Conservation (phyloP, 306 rosid genomes). For the Trifolium dubium region DNA sequence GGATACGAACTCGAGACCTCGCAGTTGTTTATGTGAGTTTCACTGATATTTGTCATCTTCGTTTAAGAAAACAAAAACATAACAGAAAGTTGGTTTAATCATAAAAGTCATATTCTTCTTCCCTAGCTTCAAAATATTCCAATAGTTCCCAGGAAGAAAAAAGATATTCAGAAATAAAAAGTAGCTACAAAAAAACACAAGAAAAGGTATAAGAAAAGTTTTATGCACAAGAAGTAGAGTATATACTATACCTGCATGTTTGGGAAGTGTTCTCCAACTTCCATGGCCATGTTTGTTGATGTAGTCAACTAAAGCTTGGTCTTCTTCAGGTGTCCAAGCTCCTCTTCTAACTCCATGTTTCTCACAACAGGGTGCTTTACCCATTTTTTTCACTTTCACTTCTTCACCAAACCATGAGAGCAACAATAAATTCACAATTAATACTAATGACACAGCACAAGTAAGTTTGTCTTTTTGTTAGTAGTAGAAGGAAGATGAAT, state of each 20-base stretch:
- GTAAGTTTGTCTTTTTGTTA: background rate
- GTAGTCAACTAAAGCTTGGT: slow-evolving; percentile 49
- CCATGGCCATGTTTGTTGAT: slow-evolving; percentile 59
- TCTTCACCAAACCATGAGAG: slow-evolving; percentile 27
- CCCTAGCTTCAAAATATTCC: background rate
- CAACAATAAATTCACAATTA: slow-evolving; percentile 18
- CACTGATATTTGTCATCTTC: no score
- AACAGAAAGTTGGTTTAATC: background rate
- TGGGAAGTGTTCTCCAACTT: slow-evolving; percentile 65
- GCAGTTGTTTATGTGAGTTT: no score
- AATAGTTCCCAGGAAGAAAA: background rate
- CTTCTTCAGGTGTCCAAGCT: slow-evolving; percentile 68
- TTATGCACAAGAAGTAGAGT: no score
- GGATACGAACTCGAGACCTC: no score
- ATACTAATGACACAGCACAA: background rate
- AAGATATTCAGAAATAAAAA: background rate
- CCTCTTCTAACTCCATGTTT: slow-evolving; percentile 57
- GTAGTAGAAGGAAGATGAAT: background rate
- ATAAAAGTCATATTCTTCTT: slow-evolving; percentile 1
- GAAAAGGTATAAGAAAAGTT: background rate
- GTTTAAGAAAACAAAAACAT: no score
- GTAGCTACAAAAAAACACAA: background rate
- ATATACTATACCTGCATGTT: slow-evolving; percentile 50
- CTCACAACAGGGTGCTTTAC: slow-evolving; percentile 60
- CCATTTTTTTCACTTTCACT: slow-evolving; percentile 43